Evolutionary conservation across 2,329 filamentous ascomycete genomes (phyloP).

Genomic region (Ramularia endophylla): DNA sequence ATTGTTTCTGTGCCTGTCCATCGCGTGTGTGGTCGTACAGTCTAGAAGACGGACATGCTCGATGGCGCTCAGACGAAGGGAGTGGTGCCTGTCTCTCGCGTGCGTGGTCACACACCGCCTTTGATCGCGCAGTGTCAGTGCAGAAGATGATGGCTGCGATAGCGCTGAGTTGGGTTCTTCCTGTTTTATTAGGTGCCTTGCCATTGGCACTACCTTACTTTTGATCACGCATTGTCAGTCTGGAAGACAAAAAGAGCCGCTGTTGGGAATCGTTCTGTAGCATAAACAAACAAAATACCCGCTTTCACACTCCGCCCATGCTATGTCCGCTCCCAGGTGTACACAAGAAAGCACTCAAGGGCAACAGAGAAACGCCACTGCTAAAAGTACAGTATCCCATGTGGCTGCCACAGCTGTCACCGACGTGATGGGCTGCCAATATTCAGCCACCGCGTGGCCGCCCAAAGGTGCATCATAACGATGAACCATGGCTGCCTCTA

Average conservation of each 20-base stretch:
- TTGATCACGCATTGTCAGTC: neutral
- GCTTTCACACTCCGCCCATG: conserved; percentile 17
- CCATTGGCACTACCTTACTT: too few species aligned
- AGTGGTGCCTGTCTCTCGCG: too few species aligned
- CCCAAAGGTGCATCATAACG: conserved; percentile 2
- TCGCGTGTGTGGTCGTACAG: conserved; percentile 1
- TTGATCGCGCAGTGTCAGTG: neutral
- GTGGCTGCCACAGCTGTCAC: conserved; percentile 13
- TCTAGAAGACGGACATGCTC: too few species aligned
- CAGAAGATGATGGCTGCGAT: neutral
- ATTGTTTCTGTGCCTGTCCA: too few species aligned
- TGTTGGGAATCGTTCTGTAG: conserved; percentile 5
- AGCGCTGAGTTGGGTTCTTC: too few species aligned
- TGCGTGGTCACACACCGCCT: conserved; percentile 1
- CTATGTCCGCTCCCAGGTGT: conserved; percentile 19
- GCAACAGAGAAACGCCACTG: conserved; percentile 11
- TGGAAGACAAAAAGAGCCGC: conserved; percentile 1
- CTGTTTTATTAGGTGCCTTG: too few species aligned
- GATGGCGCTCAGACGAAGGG: too few species aligned
- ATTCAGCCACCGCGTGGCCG: conserved; percentile 12
- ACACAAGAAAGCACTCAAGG: conserved; percentile 10
- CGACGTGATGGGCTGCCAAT: conserved; percentile 1
- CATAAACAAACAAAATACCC: conserved; percentile 8
- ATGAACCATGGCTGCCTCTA: conserved; percentile 4
- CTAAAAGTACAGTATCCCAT: conserved; percentile 18